Base-by-base conservation (phyloP, 2,329 filamentous ascomycete species). In the Cladobotryum mycophilum region DNA sequence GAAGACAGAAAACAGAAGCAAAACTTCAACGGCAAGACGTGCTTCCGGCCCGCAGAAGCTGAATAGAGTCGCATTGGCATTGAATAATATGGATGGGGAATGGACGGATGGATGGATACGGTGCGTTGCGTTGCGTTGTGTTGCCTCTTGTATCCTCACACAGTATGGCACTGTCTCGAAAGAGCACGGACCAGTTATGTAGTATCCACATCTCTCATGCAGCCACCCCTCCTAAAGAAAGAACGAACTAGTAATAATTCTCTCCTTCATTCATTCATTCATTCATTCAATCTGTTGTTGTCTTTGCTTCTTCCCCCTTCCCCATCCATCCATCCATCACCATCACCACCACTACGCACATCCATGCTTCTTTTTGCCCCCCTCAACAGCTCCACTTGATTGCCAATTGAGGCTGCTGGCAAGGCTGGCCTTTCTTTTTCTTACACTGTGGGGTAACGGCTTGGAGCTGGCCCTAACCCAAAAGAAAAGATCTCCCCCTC, bases 401-500 rank as follows among this genome's bases (percentile, higher is more conserved):
- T 37, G 47, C 51, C 47, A 49, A 49, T 46, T 53, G 42, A 46
- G 41, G 51, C 22, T 43, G 22, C 8, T 14, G 17, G 18, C 34
- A 35, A 17, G 13, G 41, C 37, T 41, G 11, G 30, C 13, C 25
- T 43, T 52, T 18, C 40, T 17, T 17, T n/a, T 38, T 40, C 33
- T 37, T 45, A 42, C 36, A 18, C 25, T 53, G 51, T 53, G 51
- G 51, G 51, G 51, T 52, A 45, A 44, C 35, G 41, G 49, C 45
- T 45, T 41, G 33, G 34, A 41, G 17, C 36, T 46, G 41, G 38
- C 37, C 38, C 36, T 51, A 51, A 47, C 48, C 52, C 55, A 49
- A 51, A 50, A 55, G 52, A 57, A 54, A 49, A 3, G 54, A 45
- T 44, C 51, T 54, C 53, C 55, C 41, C 52, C 40, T 5, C 20